A percentile compares a stretch with the other conserved stretches of the same genome.
Evolutionary conservation across 129 eudicot species (phyloP).

Genomic region (Scalesia atractyloides): DNA sequence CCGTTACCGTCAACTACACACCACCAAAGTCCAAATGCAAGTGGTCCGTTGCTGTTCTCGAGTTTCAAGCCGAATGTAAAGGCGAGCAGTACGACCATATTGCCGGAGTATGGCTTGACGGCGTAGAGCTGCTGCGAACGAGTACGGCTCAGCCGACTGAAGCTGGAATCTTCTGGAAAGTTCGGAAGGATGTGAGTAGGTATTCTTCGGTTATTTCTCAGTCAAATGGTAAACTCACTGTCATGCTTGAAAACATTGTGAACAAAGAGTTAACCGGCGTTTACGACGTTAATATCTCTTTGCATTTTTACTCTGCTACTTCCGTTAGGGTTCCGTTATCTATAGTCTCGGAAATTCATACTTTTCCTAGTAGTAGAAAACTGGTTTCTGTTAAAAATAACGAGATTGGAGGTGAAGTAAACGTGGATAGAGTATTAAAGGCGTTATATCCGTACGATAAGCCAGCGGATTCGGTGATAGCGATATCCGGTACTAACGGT

Average conservation of each 20-base stretch:
- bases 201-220: constrained; percentile 42
- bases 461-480: constrained; percentile 68
- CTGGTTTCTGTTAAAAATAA: constrained; percentile 28
- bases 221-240: constrained; percentile 42
- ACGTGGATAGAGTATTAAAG: constrained; percentile 1
- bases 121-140: constrained; percentile 70
- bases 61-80: constrained; percentile 40
- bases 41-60: constrained; percentile 51
- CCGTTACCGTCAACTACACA: constrained; percentile 44
- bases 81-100: constrained; percentile 74
- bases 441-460: constrained; percentile 29
- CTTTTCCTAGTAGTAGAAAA: constrained; percentile 22
- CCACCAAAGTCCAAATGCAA: constrained; percentile 46
- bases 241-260: constrained; percentile 72
- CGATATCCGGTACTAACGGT: constrained; percentile 36
- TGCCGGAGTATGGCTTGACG: constrained; percentile 71
- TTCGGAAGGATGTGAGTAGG: constrained; percentile 67
- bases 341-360: not conserved
- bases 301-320: constrained; percentile 35
- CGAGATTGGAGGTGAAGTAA: not conserved
- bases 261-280: constrained; percentile 60
- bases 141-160: constrained; percentile 68
- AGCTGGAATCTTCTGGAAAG: constrained; percentile 59
- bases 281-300: constrained; percentile 47
- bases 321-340: constrained; percentile 16